phyloP scores from a whole-genome alignment of 1,284 basidiomycete species.

The Gymnopus androsaceus region DNA sequence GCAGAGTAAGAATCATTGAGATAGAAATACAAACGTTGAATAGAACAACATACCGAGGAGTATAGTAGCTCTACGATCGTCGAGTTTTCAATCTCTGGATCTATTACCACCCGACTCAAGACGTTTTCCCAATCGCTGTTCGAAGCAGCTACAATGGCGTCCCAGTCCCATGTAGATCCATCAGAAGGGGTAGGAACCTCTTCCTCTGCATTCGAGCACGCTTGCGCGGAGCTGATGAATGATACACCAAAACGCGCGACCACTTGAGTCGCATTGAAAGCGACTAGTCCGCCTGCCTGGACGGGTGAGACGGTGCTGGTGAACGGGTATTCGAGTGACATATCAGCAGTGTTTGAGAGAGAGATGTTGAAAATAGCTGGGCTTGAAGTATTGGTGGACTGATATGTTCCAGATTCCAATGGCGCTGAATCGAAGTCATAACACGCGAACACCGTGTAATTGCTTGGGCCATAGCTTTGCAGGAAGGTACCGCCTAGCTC shows the following conservation, averaged over 20 bases:
- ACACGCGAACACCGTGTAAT: slow-evolving; percentile 50
- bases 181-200: slow-evolving; percentile 35
- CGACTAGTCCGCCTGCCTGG: slow-evolving; percentile 47
- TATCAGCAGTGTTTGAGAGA: slow-evolving; percentile 22
- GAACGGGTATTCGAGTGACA: slow-evolving; percentile 38
- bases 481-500: slow-evolving; percentile 44
- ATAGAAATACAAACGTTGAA: background rate
- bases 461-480: slow-evolving; percentile 35
- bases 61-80: slow-evolving; percentile 47
- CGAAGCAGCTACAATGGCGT: slow-evolving; percentile 39
- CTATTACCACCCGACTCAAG: slow-evolving; percentile 38
- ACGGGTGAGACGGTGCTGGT: slow-evolving; percentile 35
- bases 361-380: slow-evolving; percentile 39
- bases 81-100: slow-evolving; percentile 39
- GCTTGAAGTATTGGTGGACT: slow-evolving; percentile 34
- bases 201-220: slow-evolving; percentile 47
- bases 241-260: slow-evolving; percentile 49
- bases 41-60: slow-evolving; percentile 39
- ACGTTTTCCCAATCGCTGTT: slow-evolving; percentile 44
- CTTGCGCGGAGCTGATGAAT: slow-evolving; percentile 42
- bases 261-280: slow-evolving; percentile 37
- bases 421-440: slow-evolving; percentile 42
- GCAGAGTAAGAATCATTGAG: background rate
- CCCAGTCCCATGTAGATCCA: slow-evolving; percentile 43
- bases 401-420: slow-evolving; percentile 38